Base-by-base conservation (phyloP, 2,329 filamentous ascomycete species). In the Claviceps monticola region DNA sequence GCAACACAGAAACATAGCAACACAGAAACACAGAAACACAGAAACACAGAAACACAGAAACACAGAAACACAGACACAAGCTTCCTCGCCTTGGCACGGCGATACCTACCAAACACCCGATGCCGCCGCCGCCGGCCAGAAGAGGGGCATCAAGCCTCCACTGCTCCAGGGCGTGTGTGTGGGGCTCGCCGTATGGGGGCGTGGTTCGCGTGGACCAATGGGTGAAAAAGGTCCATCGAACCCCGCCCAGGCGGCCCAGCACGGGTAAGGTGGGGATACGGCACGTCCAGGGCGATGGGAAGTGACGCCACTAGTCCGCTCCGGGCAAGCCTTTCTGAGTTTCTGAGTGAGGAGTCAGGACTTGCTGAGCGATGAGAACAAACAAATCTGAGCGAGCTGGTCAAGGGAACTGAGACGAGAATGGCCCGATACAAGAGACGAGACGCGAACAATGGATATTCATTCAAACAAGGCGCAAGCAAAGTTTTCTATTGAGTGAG, bases 201-300 rank as follows among this genome's bases (percentile, higher is more conserved):
- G 17, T 47, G 8, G 29, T 34, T 9, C 29, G 9, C 29, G 29
- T 34, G 29, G 8, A 34, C 29, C 45, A 19, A 19, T 29, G 34
- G n/a, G 8, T 7, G 5, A 47, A 4, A 34, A 34, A 34, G 29
- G 9, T 11, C 9, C 29, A 34, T 34, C 29, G 29, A 34, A 4
- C 29, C 9, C 26, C 8, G 29, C 16, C 26, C 21, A 4, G 21
- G 21, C 21, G 19, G 14, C 17, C 41, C 46, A 49, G 51, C 41
- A 26, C 51, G 51, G 51, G 51, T 49, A 49, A 42, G 51, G 51
- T 52, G 51, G 41, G 46, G 51, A 21, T 49, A 52, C 51, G 51
- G 51, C 51, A 52, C 34, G 46, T 17, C 50, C 50, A 51, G 11
- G 45, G 42, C 45, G 26, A 44, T 23, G 43, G 41, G 6, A 21